Evolutionary conservation across 306 rosid genomes (phyloP).

Genomic region (Citrullus colocynthis): DNA sequence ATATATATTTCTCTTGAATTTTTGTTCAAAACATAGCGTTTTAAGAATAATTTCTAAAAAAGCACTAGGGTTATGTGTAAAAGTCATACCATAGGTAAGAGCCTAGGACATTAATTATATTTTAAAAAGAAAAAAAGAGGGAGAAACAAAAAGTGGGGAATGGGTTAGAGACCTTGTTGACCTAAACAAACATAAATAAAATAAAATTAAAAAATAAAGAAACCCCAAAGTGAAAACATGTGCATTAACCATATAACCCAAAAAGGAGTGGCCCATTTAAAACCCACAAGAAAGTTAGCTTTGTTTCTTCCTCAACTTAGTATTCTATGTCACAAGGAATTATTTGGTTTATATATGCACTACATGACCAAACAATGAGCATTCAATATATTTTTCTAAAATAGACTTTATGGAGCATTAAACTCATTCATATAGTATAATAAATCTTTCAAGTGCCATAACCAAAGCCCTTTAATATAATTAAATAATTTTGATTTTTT

Average conservation of each 20-base stretch:
- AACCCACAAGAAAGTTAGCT: neutral
- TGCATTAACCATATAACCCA: neutral
- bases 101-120: neutral
- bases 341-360: neutral
- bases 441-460: neutral
- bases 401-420: neutral
- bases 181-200: neutral
- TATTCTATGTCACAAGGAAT: neutral
- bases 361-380: neutral
- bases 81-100: neutral
- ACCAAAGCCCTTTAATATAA: neutral
- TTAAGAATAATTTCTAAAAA: neutral
- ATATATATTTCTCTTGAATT: neutral
- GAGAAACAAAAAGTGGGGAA: neutral
- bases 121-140: neutral
- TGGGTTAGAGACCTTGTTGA: neutral
- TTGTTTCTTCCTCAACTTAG: conserved; percentile 1
- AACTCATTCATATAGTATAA: neutral
- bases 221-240: neutral
- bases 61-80: neutral
- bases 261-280: neutral
- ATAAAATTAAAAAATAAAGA: neutral
- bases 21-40: neutral
- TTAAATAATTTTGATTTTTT: too few relatives aligned
- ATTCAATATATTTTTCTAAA: neutral